Base-by-base conservation (phyloP, 352 stramenopile genomes). In the Phytophthora aleatoria region DNA sequence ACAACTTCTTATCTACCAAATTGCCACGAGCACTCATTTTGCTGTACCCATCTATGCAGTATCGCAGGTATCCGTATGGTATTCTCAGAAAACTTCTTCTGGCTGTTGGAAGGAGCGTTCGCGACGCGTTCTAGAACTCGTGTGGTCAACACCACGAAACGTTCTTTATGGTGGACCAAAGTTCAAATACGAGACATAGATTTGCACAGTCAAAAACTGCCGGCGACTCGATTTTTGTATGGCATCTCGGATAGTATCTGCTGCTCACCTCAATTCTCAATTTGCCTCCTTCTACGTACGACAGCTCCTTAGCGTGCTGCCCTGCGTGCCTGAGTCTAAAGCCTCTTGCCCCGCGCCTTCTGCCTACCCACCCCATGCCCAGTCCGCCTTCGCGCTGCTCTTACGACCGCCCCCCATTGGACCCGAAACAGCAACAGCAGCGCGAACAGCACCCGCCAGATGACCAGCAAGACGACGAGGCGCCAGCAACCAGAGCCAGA, bases 1-100 rank as follows among this genome's bases (percentile, higher is more conserved):
- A 24, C 2, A 45, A 13, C 10, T 3, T 8, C 1, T 26, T n/a
- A n/a, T 31, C 11, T 10, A 10, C 6, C 11, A 24, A 0, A 31
- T 33, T 35, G 2, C 10, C n/a, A 11, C 5, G 8, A 50, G 57
- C 47, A 58, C 47, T 28, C 57, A 50, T 50, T 2, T 51, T 9
- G 15, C 36, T 24, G 10, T 27, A 8, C 13, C 15, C 3, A 9
- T 13, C 8, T 33, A 61, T 54, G 8, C 16, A 39, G 5, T 61
- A 6, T 48, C 2, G 51, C 13, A 43, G 39, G 31, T 1, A 36
- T 12, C 30, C 5, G 15, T 15, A 15, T 13, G 24, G 24, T 30
- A 28, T 67, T 67, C 50, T 49, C 42, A 54, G 60, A 56, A 68
- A 62, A 49, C 52, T 62, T 67, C 60, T 68, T 55, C 59, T 67